Evolutionary conservation across 345 rosid genomes (phyloP), one percentile per base, ranked within the genome.

Genomic region (Salix caprea): DNA sequence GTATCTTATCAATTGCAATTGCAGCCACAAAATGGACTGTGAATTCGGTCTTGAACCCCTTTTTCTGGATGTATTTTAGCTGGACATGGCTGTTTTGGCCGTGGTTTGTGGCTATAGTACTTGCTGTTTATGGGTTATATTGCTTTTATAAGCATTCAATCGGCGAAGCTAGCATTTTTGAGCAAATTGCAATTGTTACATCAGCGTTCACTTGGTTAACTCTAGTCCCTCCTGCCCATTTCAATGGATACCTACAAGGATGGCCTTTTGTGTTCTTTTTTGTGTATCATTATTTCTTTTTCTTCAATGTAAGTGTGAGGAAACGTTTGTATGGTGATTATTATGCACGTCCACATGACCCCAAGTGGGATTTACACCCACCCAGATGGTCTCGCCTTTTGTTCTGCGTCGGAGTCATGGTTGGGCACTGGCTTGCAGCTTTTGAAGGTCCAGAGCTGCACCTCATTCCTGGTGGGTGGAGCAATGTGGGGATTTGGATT

Each of bases 71-170:
- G 92, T 90, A 93, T 84, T 91, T 93, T 76, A 91, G 94, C 93
- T 90, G 97, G 97, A 87, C 88, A 64, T 93, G 94, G 97, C 62
- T 93, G 82, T 91, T 95, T 84, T 91, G 97, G 99, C 99, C 97
- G 23, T 93, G 96, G 97, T 80, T 80, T 65, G 86, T 87, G 76
- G 97, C 94, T 69, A 6, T 87, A n/a, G 84, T 84, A 5, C 77
- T 89, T 54, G 97, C 88, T 6, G 65, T 79, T 74, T 89, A 89
- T 40, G 97, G 97, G 12, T 24, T 88, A 0, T 88, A 86, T 84
- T 87, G 93, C 83, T 85, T 89, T 23, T 83, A 86, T 42, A 90
- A 83, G 87, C 87, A 91, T 81, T 86, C 82, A 15, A 74, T 77
- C 15, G 92, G 97, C 1, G 77, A 93, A 86, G 97, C 96, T 1